Conservation (phyloP, 2,329 filamentous ascomycete species). For the Venturia effusa region DNA sequence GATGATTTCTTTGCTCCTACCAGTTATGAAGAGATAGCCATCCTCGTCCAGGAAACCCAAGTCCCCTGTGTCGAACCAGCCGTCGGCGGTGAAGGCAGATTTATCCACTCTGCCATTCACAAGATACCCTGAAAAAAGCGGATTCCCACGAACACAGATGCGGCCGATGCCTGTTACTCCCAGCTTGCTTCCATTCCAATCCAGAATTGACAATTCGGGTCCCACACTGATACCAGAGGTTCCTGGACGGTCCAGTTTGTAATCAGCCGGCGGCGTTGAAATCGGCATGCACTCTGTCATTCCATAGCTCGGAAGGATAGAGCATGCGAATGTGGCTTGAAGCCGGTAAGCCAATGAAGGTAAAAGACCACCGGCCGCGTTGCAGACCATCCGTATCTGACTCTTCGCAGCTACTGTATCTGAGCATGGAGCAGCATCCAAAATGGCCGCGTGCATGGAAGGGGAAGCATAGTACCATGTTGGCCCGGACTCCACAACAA, state of each 20-base stretch:
- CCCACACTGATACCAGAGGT: slow-evolving; percentile 44
- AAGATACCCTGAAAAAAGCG: slow-evolving; percentile 42
- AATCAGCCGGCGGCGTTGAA: slow-evolving; percentile 43
- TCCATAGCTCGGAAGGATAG: slow-evolving; percentile 45
- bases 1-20: slow-evolving; percentile 46
- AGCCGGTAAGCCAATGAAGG: slow-evolving; percentile 40
- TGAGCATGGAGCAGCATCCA: slow-evolving; percentile 29
- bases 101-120: slow-evolving; percentile 33
- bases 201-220: slow-evolving; percentile 40
- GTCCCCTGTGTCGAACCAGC: slow-evolving; percentile 47
- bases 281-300: slow-evolving; percentile 53
- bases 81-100: slow-evolving; percentile 35
- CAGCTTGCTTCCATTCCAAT: slow-evolving; percentile 27
- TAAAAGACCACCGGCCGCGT: slow-evolving; percentile 43
- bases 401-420: slow-evolving; percentile 20
- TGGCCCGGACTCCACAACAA: slow-evolving; percentile 35
- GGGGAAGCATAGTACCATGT: slow-evolving; percentile 51
- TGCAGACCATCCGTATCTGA: slow-evolving; percentile 43
- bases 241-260: slow-evolving; percentile 40
- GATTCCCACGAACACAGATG: slow-evolving; percentile 42
- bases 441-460: slow-evolving; percentile 45
- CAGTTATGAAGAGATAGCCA: slow-evolving; percentile 44
- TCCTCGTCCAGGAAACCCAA: slow-evolving; percentile 41
- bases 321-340: slow-evolving; percentile 39
- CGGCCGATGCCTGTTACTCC: slow-evolving; percentile 19